These are phyloP conservation scores for Zoysia japonica DNA, from an alignment of 176 grass and related monocot species.

Conservation along the genomic window DNA sequence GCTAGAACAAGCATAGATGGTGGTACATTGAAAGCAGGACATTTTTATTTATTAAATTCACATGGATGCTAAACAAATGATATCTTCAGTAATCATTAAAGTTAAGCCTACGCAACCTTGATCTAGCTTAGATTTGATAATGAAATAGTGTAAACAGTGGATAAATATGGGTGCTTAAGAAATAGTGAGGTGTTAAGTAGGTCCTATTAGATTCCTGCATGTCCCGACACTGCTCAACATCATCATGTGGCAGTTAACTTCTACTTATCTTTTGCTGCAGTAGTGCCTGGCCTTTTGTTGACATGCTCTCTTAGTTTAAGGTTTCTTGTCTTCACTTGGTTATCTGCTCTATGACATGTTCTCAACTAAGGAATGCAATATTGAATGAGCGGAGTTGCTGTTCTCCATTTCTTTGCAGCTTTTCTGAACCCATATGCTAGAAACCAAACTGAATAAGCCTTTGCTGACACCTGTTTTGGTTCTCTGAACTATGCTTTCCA, in stretches of 20 bases:
- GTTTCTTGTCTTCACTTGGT: constrained; percentile 54
- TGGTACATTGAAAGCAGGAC: constrained; percentile 8
- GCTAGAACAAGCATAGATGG: neutral
- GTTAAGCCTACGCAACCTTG: constrained; percentile 2
- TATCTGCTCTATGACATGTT: constrained; percentile 37
- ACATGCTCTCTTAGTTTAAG: constrained; percentile 84
- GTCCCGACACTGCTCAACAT: constrained; percentile 54
- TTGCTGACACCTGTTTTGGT: neutral
- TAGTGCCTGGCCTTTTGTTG: constrained; percentile 67
- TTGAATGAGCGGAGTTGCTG: constrained; percentile 27
- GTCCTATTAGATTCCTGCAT: constrained; percentile 46
- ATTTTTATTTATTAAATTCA: constrained; percentile 29
- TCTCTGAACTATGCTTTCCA: constrained; percentile 12
- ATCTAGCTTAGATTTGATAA: neutral
- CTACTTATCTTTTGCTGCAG: constrained; percentile 59
- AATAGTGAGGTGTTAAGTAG: constrained; percentile 46
- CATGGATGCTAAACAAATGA: neutral
- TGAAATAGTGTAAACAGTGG: constrained; percentile 29
- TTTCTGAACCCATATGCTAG: neutral
- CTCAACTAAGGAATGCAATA: constrained; percentile 52
- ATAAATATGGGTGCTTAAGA: constrained; percentile 43
- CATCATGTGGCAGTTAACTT: constrained; percentile 59
- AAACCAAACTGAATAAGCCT: neutral
- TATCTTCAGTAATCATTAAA: constrained; percentile 24
- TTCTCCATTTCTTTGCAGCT: constrained; percentile 1